Conservation (phyloP, 345 rosid genomes). For the Linum tenue region DNA sequence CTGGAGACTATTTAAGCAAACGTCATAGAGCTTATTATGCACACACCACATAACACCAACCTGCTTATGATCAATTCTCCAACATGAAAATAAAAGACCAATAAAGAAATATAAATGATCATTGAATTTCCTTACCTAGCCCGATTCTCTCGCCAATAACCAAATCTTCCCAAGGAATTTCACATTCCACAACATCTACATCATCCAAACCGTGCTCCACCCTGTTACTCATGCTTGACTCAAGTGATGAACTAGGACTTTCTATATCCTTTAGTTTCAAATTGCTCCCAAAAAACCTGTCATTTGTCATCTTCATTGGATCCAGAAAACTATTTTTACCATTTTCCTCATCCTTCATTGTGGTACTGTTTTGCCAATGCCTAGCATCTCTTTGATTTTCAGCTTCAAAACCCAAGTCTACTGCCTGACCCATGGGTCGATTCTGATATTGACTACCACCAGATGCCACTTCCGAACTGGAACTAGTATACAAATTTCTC, state of each 20-base stretch:
- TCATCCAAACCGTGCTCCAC: constrained; percentile 71
- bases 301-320: constrained; percentile 42
- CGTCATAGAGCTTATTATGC: too few species aligned
- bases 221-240: constrained; percentile 33
- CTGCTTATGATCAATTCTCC: not conserved
- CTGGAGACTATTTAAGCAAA: too few species aligned
- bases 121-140: constrained; percentile 52
- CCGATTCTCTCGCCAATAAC: constrained; percentile 97
- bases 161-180: constrained; percentile 98
- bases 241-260: constrained; percentile 54
- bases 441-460: constrained; percentile 27
- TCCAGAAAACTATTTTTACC: constrained; percentile 42
- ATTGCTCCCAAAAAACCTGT: constrained; percentile 42
- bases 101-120: not conserved
- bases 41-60: too few species aligned
- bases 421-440: constrained; percentile 29
- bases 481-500: constrained; percentile 28
- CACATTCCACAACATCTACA: constrained; percentile 87
- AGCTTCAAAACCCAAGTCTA: constrained; percentile 24
- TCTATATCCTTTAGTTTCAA: constrained; percentile 53
- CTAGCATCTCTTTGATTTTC: constrained; percentile 29
- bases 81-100: too few species aligned
- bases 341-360: constrained; percentile 22
- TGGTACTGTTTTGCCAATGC: constrained; percentile 27
- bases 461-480: constrained; percentile 32